These are phyloP conservation scores for Kwoniella botswanensis DNA, from an alignment of 768 basidiomycete species.

Conservation along the genomic window DNA sequence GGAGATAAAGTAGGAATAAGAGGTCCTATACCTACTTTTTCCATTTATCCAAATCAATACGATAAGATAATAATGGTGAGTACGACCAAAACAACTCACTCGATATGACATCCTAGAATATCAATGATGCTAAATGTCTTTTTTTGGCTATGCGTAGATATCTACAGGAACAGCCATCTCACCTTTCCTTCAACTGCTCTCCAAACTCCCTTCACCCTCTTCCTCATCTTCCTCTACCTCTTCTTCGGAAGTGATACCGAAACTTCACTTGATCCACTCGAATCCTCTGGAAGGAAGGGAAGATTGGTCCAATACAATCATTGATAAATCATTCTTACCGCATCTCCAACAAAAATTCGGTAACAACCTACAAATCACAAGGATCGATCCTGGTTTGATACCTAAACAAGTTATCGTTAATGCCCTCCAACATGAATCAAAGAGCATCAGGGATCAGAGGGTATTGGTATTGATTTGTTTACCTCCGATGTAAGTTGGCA, in stretches of 20 bases:
- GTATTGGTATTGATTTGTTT: conserved; percentile 48
- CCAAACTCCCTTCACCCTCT: conserved; percentile 39
- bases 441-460: conserved; percentile 11
- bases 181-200: conserved; percentile 55
- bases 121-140: no score
- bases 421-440: conserved; percentile 3
- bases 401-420: conserved; percentile 3
- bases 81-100: neutral
- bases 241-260: neutral
- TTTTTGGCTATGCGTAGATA: conserved; percentile 32
- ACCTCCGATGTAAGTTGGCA: conserved; percentile 42
- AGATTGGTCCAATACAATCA: conserved; percentile 29
- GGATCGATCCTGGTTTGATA: conserved; percentile 26
- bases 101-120: neutral
- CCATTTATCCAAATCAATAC: conserved; percentile 37
- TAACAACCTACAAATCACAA: conserved; percentile 16
- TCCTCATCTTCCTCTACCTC: conserved; percentile 8
- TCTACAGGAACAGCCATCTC: conserved; percentile 56
- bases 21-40: conserved; percentile 52
- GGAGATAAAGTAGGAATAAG: conserved; percentile 50
- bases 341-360: conserved; percentile 29
- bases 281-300: conserved; percentile 24
- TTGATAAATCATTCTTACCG: conserved; percentile 26
- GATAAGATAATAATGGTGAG: conserved; percentile 54
- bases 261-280: conserved; percentile 45